A percentile compares a stretch with the other conserved stretches of the same genome.
Evolutionary conservation across 2,329 filamentous ascomycete species (phyloP).

Genomic region (Penicillium fuscoglaucum): DNA sequence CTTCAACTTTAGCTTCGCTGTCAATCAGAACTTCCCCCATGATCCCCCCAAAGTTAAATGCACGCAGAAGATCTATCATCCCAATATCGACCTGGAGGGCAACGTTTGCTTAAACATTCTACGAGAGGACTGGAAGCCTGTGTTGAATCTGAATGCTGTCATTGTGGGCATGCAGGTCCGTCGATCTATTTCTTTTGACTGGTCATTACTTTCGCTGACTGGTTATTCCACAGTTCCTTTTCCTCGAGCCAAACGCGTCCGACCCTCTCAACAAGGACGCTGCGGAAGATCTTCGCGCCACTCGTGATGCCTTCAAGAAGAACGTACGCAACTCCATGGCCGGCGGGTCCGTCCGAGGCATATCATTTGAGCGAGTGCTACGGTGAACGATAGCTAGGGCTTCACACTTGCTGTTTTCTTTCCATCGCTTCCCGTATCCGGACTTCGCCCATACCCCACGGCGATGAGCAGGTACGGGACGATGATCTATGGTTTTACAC

Average conservation of each 20-base stretch:
- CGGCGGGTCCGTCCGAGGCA: conserved; percentile 72
- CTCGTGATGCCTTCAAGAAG: conserved; percentile 84
- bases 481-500: conserved; percentile 18
- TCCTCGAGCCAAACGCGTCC: conserved; percentile 94
- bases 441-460: background rate
- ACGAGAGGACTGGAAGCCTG: conserved; percentile 98
- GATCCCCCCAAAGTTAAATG: conserved; percentile 97
- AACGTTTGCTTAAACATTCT: conserved; percentile 98
- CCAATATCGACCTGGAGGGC: conserved; percentile 95
- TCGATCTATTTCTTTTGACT: conserved; percentile 6
- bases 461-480: conserved; percentile 11
- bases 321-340: conserved; percentile 84
- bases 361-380: conserved; percentile 75
- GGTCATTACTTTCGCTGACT: background rate
- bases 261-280: conserved; percentile 99
- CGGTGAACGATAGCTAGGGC: conserved; percentile 50
- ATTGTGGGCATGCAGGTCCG: conserved; percentile 86
- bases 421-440: background rate
- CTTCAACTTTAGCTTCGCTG: conserved; percentile 88
- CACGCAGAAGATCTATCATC: conserved; percentile 97
- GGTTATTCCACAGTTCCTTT: conserved; percentile 69
- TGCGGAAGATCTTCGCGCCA: conserved; percentile 83
- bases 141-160: conserved; percentile 92
- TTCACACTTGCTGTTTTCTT: background rate
- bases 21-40: conserved; percentile 94